A percentile compares a stretch with the other conserved stretches of the same genome.
Conservation (phyloP, 176 grass and related monocot species). For the Echinochloa phyllopogon region DNA sequence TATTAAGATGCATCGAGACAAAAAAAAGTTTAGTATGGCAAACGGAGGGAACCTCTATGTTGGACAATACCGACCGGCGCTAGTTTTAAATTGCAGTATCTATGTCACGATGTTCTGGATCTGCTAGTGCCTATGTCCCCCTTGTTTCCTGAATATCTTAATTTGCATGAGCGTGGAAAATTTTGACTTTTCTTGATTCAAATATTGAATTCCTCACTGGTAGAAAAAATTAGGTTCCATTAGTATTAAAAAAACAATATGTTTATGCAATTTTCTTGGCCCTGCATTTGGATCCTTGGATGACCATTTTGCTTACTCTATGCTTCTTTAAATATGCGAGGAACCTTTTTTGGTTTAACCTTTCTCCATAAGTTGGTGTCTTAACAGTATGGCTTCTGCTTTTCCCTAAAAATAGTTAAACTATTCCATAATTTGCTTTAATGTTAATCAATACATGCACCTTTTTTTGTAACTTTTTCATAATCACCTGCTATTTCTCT, state of each 20-base stretch:
- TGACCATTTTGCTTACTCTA: conserved; percentile 1
- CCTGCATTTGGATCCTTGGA: not conserved
- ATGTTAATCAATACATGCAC: not conserved
- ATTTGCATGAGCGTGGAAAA: not conserved
- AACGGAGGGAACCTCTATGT: conserved; percentile 1
- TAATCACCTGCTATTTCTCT: conserved; percentile 3
- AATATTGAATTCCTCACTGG: not conserved
- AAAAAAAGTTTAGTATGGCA: not conserved
- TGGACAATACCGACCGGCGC: conserved; percentile 1
- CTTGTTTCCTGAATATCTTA: not conserved
- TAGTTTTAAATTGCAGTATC: conserved; percentile 8
- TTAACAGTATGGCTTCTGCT: too few species aligned
- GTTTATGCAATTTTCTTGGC: conserved; percentile 8
- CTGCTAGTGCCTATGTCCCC: not conserved
- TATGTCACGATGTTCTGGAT: not conserved
- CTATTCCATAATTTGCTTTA: not conserved
- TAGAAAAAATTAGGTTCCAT: not conserved
- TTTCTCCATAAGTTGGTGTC: too few species aligned
- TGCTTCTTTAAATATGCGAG: too few species aligned
- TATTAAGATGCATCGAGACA: conserved; percentile 10
- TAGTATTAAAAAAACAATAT: not conserved
- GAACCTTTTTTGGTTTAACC: too few species aligned
- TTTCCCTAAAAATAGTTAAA: not conserved
- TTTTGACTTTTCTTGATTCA: conserved; percentile 27
- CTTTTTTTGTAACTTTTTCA: not conserved